Evolutionary conservation across 2,329 filamentous ascomycete genomes (phyloP).

Genomic region (Fusarium tuaranense): DNA sequence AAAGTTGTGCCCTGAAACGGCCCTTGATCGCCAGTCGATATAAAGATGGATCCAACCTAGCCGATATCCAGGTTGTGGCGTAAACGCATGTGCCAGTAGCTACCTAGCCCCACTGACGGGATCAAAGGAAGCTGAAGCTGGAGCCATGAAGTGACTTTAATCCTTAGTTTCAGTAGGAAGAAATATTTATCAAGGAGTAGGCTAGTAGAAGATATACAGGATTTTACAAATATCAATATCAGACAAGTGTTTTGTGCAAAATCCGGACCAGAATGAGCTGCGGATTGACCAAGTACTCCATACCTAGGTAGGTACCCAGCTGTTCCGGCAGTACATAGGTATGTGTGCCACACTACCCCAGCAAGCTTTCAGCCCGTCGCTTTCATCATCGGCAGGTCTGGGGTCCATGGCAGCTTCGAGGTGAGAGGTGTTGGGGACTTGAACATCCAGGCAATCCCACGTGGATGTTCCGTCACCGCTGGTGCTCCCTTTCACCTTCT

Average conservation of each 20-base stretch:
- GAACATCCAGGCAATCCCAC: constrained; percentile 26
- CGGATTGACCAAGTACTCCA: neutral
- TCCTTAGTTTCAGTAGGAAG: neutral
- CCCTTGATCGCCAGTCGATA: neutral
- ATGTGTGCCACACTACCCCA: constrained; percentile 29
- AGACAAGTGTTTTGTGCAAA: neutral
- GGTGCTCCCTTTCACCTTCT: constrained; percentile 12
- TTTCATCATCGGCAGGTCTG: constrained; percentile 34
- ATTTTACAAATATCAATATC: neutral
- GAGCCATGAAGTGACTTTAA: neutral
- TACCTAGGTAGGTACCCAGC: neutral
- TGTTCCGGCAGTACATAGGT: neutral
- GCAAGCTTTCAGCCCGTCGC: constrained; percentile 34
- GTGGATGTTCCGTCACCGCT: constrained; percentile 38
- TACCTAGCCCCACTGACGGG: neutral
- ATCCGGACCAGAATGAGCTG: neutral
- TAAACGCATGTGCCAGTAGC: constrained; percentile 21
- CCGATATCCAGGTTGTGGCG: constrained; percentile 9
- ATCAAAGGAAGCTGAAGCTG: neutral
- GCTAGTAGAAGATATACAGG: neutral
- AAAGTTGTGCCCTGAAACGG: constrained; percentile 2
- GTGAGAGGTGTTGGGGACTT: constrained; percentile 8
- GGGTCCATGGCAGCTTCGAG: constrained; percentile 15
- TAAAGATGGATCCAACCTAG: neutral
- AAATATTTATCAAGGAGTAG: neutral